Conservation (phyloP, 495 filamentous ascomycete genomes). For the Xylaria nigripes region DNA sequence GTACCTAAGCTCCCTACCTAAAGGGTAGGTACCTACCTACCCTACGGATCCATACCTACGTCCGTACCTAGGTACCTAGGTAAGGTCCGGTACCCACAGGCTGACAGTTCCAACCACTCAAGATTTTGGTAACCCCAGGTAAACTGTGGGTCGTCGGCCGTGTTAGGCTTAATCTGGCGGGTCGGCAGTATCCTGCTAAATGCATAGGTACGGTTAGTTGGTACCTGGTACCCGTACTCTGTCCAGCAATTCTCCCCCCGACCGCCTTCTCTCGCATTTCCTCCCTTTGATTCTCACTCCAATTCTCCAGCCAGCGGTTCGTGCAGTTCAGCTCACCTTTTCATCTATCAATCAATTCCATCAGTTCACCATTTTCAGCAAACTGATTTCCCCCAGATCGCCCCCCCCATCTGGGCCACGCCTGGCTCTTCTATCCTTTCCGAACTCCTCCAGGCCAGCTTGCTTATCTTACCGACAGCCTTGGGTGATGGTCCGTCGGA, state of each 20-base stretch:
- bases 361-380: slow-evolving; percentile 4
- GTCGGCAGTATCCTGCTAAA: background rate
- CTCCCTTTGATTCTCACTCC: slow-evolving; percentile 13
- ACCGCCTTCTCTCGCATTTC: slow-evolving; percentile 11
- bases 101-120: slow-evolving; percentile 4
- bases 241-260: slow-evolving; percentile 8
- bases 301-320: slow-evolving; percentile 12
- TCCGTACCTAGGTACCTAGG: too few species aligned
- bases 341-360: slow-evolving; percentile 9
- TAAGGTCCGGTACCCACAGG: too few species aligned
- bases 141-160: background rate
- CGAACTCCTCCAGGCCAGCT: slow-evolving; percentile 2
- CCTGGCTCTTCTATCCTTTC: slow-evolving; percentile 10
- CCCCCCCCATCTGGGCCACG: slow-evolving; percentile 11
- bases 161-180: background rate
- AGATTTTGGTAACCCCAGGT: background rate
- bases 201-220: background rate
- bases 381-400: slow-evolving; percentile 1
- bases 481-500: slow-evolving; percentile 8
- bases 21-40: too few species aligned
- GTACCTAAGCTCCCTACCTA: too few species aligned
- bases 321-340: slow-evolving; percentile 7
- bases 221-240: background rate
- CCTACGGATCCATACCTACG: too few species aligned
- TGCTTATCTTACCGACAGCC: slow-evolving; percentile 5